Conservation (phyloP, 768 basidiomycete species). For the Phaeotremella fagi region DNA sequence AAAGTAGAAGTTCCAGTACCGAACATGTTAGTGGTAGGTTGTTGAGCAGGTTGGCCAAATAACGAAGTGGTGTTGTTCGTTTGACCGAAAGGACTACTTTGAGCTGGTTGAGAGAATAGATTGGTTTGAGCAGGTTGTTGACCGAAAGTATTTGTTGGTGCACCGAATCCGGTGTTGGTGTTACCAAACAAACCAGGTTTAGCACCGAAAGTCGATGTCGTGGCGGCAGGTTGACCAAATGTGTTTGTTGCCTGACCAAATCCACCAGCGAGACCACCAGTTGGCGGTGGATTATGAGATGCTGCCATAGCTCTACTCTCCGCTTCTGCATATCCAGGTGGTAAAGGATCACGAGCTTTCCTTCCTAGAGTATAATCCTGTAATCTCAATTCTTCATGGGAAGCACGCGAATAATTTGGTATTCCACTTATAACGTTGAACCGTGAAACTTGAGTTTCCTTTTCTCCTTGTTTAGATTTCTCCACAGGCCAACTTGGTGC, state of each 20-base stretch:
- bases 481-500: slow-evolving; percentile 48
- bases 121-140: slow-evolving; percentile 31
- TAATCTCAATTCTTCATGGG: slow-evolving; percentile 40
- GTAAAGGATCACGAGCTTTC: slow-evolving; percentile 27
- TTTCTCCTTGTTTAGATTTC: slow-evolving; percentile 50
- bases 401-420: slow-evolving; percentile 34
- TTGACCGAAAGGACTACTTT: background rate
- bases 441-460: slow-evolving; percentile 53
- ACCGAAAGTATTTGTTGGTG: slow-evolving; percentile 16
- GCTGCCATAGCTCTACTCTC: too few relatives aligned
- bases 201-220: slow-evolving; percentile 19
- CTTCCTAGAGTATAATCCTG: slow-evolving; percentile 38
- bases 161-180: slow-evolving; percentile 24
- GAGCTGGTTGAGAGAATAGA: slow-evolving; percentile 51
- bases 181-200: slow-evolving; percentile 22
- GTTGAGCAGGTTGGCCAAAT: background rate
- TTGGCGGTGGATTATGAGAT: too few relatives aligned
- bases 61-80: background rate
- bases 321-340: too few relatives aligned
- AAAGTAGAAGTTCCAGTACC: background rate
- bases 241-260: slow-evolving; percentile 17
- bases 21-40: background rate
- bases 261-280: too few relatives aligned
- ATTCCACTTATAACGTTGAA: slow-evolving; percentile 40
- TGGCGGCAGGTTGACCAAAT: slow-evolving; percentile 41